phyloP scores from a whole-genome alignment of 257 asterid genomes.

The Petunia axillaris region DNA sequence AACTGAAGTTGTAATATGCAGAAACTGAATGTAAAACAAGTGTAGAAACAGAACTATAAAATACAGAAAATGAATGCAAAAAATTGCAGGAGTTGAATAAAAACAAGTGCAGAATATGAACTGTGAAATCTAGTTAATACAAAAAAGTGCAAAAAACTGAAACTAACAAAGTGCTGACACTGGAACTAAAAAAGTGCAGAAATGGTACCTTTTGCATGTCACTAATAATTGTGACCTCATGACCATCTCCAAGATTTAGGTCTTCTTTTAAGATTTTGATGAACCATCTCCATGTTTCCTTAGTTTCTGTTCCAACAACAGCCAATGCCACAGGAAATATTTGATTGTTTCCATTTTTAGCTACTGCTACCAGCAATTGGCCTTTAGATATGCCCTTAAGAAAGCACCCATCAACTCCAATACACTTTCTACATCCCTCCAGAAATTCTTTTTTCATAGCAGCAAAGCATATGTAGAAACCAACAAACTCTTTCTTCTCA shows the following conservation, averaged over 20 bases:
- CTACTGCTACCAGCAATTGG: not conserved
- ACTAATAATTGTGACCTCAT: not conserved
- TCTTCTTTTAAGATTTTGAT: not conserved
- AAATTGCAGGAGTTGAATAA: too few species aligned
- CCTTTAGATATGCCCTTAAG: not conserved
- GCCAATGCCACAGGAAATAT: slow-evolving; percentile 6
- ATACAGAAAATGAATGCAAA: too few species aligned
- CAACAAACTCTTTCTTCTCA: too few species aligned
- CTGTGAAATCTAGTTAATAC: too few species aligned
- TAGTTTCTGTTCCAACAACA: not conserved
- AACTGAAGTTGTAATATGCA: too few species aligned
- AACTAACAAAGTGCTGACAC: too few species aligned
- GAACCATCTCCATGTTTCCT: not conserved
- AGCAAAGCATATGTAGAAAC: not conserved
- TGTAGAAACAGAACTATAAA: too few species aligned
- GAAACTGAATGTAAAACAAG: too few species aligned
- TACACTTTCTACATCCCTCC: not conserved
- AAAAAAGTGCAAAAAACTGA: too few species aligned
- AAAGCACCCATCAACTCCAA: not conserved
- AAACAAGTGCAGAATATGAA: too few species aligned
- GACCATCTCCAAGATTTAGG: not conserved
- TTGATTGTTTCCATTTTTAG: not conserved
- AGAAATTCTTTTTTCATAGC: not conserved
- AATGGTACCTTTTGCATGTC: slow-evolving; percentile 20
- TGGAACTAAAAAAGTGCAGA: not conserved